These are phyloP conservation scores for Populus alba DNA, from an alignment of 345 rosid species.

Conservation along the genomic window DNA sequence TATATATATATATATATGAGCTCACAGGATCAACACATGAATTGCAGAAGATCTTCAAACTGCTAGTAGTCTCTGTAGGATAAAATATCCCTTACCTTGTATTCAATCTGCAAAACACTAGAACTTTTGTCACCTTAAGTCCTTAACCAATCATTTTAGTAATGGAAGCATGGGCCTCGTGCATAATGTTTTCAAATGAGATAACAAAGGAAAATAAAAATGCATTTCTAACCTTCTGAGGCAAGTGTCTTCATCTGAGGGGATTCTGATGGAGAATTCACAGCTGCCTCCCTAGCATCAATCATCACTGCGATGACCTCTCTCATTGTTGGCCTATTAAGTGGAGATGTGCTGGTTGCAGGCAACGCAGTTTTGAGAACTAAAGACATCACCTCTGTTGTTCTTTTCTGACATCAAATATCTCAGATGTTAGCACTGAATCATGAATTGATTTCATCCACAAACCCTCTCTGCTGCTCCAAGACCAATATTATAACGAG, in stretches of 20 bases:
- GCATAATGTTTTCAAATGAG: no score
- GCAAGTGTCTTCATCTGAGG: not conserved
- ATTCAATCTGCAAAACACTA: not conserved
- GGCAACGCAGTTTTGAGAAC: not conserved
- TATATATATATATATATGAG: not conserved
- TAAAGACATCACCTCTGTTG: not conserved
- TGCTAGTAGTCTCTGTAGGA: not conserved
- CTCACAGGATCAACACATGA: not conserved
- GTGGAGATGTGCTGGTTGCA: not conserved
- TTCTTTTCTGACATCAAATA: not conserved
- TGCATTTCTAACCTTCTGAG: not conserved
- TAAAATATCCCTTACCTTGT: not conserved
- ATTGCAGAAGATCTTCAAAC: no score
- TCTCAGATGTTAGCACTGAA: not conserved
- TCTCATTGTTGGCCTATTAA: not conserved
- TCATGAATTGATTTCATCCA: not conserved
- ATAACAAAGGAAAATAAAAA: no score
- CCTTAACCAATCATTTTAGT: not conserved
- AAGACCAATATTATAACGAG: not conserved
- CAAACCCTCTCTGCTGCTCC: not conserved
- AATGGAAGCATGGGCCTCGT: not conserved
- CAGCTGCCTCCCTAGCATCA: not conserved
- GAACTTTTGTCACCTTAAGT: not conserved
- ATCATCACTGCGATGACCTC: not conserved
- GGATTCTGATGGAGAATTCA: not conserved